Evolutionary conservation across 2,329 filamentous ascomycete species (phyloP), one percentile per base, ranked within the genome.

Genomic region (Trichophaea hybrida): DNA sequence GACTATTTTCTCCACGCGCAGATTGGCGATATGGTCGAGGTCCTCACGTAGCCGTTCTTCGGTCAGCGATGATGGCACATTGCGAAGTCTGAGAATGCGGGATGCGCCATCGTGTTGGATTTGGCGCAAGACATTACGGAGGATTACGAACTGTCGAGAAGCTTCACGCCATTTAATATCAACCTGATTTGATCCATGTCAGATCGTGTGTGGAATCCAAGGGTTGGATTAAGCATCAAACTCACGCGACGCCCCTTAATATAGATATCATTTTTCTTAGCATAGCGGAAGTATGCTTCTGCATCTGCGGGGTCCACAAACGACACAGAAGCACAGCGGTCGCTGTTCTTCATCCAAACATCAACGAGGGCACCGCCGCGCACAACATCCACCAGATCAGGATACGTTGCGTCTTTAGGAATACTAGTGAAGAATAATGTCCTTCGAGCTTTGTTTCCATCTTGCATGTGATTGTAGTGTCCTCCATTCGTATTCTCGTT

Each of bases 261-360:
- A 56, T 63, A 63, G 50, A 64, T 35, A 43, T 63, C 61, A 35
- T 64, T 64, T 50, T 55, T 63, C 49, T 59, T 60, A 5, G 55
- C 61, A 34, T 61, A 64, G 48, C 56, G 48, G 35, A 63, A 63
- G 46, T 63, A 64, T 40, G 51, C 38, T 44, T 63, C 62, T 5
- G 62, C 62, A 10, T 61, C 62, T 33, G 57, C 56, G 49, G 61
- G 59, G 13, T 63, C 49, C 33, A 64, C 57, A 55, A 64, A 64
- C n/a, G 61, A 63, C 37, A 64, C 59, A 24, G 61, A 63, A n/a
- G 61, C 62, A 50, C 61, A 63, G 40, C 57, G 62, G 48, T 64
- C 62, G 40, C 58, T 55, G 32, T 61, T 52, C 34, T 64, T 64
- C 61, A 64, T 63, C 62, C 62, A 64, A 24, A 50, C 62, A 51